Conservation (phyloP, 1,284 basidiomycete genomes). For the Boletellus sp. region DNA sequence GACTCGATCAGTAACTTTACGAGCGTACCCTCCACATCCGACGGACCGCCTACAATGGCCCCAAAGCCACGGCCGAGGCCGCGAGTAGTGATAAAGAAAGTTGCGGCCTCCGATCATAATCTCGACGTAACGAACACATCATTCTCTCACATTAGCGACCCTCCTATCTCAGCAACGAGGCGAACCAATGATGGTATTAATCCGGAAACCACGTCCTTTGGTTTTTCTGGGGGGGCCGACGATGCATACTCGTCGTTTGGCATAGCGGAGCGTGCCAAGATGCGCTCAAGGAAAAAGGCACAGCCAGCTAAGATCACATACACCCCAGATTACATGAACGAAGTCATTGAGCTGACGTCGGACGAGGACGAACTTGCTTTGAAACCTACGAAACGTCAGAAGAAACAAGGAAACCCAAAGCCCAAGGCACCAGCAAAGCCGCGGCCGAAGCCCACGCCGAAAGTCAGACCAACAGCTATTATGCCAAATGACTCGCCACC, state of each 20-base stretch:
- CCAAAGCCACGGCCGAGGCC: constrained; percentile 26
- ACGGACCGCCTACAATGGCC: not conserved
- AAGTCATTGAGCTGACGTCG: constrained; percentile 33
- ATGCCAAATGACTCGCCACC: constrained; percentile 9
- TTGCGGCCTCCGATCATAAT: not conserved
- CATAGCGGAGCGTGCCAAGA: constrained; percentile 47
- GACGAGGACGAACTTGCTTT: constrained; percentile 31
- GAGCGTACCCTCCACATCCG: constrained; percentile 6
- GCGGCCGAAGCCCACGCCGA: constrained; percentile 26
- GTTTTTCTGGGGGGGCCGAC: constrained; percentile 5
- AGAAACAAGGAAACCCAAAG: constrained; percentile 19
- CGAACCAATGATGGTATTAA: constrained; percentile 23
- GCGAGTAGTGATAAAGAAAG: constrained; percentile 25
- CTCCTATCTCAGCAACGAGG: constrained; percentile 7
- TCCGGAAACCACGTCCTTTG: constrained; percentile 11
- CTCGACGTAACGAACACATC: constrained; percentile 8
- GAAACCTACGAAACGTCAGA: constrained; percentile 29
- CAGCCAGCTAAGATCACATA: constrained; percentile 13
- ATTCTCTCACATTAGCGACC: constrained; percentile 28
- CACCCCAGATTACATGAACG: constrained; percentile 6
- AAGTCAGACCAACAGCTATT: constrained; percentile 10
- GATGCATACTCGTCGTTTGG: constrained; percentile 30
- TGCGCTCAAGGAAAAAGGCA: constrained; percentile 35
- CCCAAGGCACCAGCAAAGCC: constrained; percentile 15
- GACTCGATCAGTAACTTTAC: constrained; percentile 15